Evolutionary conservation across 768 basidiomycete genomes (phyloP).

Genomic region (Trametes coccinea): DNA sequence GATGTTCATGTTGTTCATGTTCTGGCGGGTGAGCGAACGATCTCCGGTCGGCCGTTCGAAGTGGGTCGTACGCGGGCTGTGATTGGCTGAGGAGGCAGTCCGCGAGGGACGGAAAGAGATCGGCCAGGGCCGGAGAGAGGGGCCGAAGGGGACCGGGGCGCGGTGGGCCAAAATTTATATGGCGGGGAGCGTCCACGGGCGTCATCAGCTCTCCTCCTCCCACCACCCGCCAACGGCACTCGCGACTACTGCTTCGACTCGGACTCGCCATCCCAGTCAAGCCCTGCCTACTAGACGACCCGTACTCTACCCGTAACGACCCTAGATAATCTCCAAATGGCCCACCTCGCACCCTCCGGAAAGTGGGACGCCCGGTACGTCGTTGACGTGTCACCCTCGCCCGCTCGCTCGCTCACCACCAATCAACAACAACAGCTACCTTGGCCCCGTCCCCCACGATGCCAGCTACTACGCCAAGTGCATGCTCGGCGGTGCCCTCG

Average conservation of each 20-base stretch:
- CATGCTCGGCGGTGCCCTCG: conserved; percentile 85
- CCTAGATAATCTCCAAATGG: conserved; percentile 42
- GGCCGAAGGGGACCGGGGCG: conserved; percentile 5
- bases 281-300: conserved; percentile 18
- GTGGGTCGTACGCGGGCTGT: neutral
- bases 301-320: conserved; percentile 35
- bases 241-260: conserved; percentile 26
- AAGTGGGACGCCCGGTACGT: conserved; percentile 78
- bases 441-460: conserved; percentile 78
- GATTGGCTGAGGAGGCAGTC: neutral
- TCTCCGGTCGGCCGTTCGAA: neutral
- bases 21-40: too few species aligned
- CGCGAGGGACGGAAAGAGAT: conserved; percentile 1
- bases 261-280: conserved; percentile 37
- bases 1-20: neutral
- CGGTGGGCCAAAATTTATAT: neutral
- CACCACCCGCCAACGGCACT: conserved; percentile 18
- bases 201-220: conserved; percentile 26
- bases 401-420: conserved; percentile 1
- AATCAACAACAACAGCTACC: conserved; percentile 42
- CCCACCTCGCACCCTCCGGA: conserved; percentile 47
- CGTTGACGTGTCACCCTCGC: conserved; percentile 10
- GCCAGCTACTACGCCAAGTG: conserved; percentile 77
- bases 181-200: neutral
- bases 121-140: conserved; percentile 14